Evolutionary conservation across 768 basidiomycete genomes (phyloP), one percentile per base, ranked within the genome.

Genomic region (Mycena belliarum): DNA sequence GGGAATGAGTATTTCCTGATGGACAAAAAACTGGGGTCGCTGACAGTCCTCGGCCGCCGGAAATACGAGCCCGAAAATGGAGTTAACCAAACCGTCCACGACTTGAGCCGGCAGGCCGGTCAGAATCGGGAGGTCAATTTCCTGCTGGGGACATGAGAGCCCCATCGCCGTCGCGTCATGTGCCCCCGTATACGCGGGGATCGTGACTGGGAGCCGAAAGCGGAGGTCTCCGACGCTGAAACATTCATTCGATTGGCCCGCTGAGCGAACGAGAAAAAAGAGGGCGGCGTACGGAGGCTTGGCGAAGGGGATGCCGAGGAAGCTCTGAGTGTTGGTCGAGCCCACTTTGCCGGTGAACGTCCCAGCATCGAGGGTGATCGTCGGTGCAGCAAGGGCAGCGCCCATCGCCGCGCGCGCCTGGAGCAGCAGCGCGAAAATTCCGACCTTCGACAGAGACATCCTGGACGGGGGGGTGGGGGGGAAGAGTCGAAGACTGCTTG

Each of bases 271-370:
- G 11, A 9, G 37, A 37, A 10, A 20, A 35, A 40, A 44, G 32
- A 26, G 28, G n/a, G 55, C 1, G 25, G 65, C 79, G 60, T 57
- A 85, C 84, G 82, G 82, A 23, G 84, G 79, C 64, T 77, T 59
- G 15, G 81, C 83, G 52, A 80, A 85, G 1, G 83, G 83, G 37
- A 85, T 82, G 3, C 83, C 82, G 3, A 81, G 67, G 63, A 80
- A 85, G 46, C 62, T 63, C 55, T 74, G 72, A 11, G 75, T 66
- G 12, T 71, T 63, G 3, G 55, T 56, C 4, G 74, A 73, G 32
- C 66, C 68, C 10, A 66, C 63, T 18, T 57, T 63, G 16, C 83
- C 83, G n/a, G 70, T 70, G 66, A 83, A 75, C 0, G 75, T 80
- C 4, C 73, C 82, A 44, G 70, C 59, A 60, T 79, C 78, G 33